Conservation (phyloP, 192 early-diverging fungal species). For the Backusella parvicylindrica region DNA sequence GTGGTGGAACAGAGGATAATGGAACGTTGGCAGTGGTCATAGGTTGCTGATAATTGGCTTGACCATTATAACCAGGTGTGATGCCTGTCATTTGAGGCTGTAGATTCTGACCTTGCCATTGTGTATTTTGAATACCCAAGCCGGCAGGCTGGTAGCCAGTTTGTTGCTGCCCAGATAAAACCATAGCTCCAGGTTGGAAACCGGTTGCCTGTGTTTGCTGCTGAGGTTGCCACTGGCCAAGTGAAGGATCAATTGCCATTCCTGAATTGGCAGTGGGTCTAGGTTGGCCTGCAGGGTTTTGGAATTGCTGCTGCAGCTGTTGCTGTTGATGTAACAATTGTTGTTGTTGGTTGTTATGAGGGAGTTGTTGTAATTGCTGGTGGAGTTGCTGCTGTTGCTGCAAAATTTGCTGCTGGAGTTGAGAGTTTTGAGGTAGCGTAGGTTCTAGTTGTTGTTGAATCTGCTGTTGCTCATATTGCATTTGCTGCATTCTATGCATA, state of each 20-base stretch:
- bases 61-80: constrained; percentile 20
- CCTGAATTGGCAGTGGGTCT: neutral
- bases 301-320: constrained; percentile 7
- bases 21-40: constrained; percentile 11
- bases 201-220: neutral
- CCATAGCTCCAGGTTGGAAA: neutral
- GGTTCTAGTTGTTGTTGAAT: constrained; percentile 15
- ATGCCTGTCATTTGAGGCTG: constrained; percentile 29
- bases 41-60: neutral
- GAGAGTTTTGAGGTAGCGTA: neutral
- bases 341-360: neutral
- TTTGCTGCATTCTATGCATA: constrained; percentile 1
- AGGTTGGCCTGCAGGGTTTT: neutral
- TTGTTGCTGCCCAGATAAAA: neutral
- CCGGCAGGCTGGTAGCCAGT: neutral
- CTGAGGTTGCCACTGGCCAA: constrained; percentile 4
- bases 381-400: neutral
- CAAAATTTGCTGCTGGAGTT: neutral
- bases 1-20: constrained; percentile 14
- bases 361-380: neutral
- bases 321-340: neutral
- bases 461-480: constrained; percentile 15
- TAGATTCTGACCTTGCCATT: constrained; percentile 20
- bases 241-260: neutral
- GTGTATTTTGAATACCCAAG: neutral